Evolutionary conservation across 1,284 basidiomycete genomes (phyloP), one percentile per base, ranked within the genome.

Genomic region (Moniliophthora roreri): DNA sequence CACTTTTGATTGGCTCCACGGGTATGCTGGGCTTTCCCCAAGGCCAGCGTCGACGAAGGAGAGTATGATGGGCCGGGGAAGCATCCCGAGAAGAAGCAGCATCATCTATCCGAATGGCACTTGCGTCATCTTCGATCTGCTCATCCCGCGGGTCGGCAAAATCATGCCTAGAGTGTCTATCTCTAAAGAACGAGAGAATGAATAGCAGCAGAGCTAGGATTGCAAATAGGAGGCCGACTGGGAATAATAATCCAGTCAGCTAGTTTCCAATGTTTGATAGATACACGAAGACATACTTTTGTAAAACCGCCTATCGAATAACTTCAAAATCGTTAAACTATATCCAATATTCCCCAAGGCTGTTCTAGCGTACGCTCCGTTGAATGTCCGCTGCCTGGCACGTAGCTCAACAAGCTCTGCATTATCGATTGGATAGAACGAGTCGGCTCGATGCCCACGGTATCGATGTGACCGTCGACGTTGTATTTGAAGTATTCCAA

Each of bases 281-380:
- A 46, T 20, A 38, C 36, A 44, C 16, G 34, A 15, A 50, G 26
- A 69, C 82, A 58, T 62, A 89, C 90, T 87, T 62, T 74, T 72
- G 63, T 84, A 84, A 67, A 91, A 92, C n/a, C 81, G 70, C 35
- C 64, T 64, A 63, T 91, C 87, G 61, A 93, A 94, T 15, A 94
- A 78, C 49, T 88, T 83, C 4, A 93, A 71, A 51, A 93, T 80
- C 0, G 89, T 81, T 52, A 91, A 68, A 4, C 89, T 79, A 63
- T 89, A 92, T 0, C 89, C 85, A 1, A 93, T 75, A 60, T 84
- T 83, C 16, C 82, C 82, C 8, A 94, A 74, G 0, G 89, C 89
- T 0, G 85, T 89, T 26, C 91, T 81, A 26, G 78, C 77, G 65
- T 93, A 93, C 21, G 90, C 91, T 18, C 91, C 90, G 55, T 91